Evolutionary conservation across 2,329 filamentous ascomycete species (phyloP).

Genomic region (Stachybotrys echinatus): DNA sequence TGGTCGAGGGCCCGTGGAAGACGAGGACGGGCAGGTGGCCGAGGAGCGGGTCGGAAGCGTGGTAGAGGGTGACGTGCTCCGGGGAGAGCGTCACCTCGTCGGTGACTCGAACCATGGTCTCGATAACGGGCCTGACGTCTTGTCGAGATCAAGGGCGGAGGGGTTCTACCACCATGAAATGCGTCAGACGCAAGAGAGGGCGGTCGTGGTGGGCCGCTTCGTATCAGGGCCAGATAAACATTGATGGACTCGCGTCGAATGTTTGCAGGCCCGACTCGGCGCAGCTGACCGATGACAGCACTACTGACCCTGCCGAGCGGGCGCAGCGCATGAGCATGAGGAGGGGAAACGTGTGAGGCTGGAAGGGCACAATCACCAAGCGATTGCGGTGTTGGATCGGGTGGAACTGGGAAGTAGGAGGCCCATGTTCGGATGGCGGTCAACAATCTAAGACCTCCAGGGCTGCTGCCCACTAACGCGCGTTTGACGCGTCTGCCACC

Average conservation of each 20-base stretch:
- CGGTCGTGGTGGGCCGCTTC: not conserved
- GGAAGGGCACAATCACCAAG: not conserved
- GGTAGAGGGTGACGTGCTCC: slow-evolving; percentile 81
- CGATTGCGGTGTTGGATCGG: too few species aligned
- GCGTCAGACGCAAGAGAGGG: not conserved
- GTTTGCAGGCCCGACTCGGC: too few species aligned
- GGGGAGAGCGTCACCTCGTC: slow-evolving; percentile 74
- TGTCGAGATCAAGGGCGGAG: not conserved
- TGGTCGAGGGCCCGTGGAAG: slow-evolving; percentile 89
- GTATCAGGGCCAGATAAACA: not conserved
- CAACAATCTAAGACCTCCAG: not conserved
- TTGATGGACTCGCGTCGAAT: too few species aligned
- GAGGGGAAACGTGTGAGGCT: not conserved
- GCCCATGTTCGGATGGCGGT: not conserved
- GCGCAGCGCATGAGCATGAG: too few species aligned
- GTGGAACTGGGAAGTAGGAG: too few species aligned
- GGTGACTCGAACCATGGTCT: slow-evolving; percentile 76
- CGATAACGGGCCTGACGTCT: slow-evolving; percentile 12
- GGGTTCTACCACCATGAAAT: not conserved
- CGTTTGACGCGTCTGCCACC: slow-evolving; percentile 6
- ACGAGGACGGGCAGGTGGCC: slow-evolving; percentile 77
- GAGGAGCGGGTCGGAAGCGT: slow-evolving; percentile 78
- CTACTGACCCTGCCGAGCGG: too few species aligned
- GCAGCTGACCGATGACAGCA: too few species aligned
- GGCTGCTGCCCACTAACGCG: not conserved